Base-by-base conservation (phyloP, 139 green algal genomes). In the Ettlia oleoabundans region DNA sequence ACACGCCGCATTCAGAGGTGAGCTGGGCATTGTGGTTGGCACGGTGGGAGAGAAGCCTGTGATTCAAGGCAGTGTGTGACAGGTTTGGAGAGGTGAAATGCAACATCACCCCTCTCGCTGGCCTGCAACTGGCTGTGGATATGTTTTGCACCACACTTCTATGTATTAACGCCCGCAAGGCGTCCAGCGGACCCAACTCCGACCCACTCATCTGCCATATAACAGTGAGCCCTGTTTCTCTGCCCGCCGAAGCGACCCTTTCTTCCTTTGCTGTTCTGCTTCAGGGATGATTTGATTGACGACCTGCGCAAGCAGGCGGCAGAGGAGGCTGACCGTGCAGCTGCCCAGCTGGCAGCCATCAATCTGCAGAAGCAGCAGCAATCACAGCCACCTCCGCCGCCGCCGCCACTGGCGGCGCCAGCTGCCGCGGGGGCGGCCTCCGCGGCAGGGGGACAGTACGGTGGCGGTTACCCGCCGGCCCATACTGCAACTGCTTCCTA, bases 1-100 rank as follows among this genome's bases (percentile, higher is more conserved):
- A 95, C 93, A 3, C 86, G 93, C 52, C 58, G 78, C 33, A 88
- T 94, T 5, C 85, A 91, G 76, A 76, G 84, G 87, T 90, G 47
- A 21, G 78, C 3, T 32, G 3, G 10, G 40, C 22, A 26, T 4
- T 0, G 1, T 24, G 28, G 38, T 9, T 1, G 24, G 9, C 30
- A 18, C n/a, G n/a, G n/a, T n/a, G n/a, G n/a, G n/a, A n/a, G n/a
- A n/a, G n/a, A n/a, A n/a, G n/a, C n/a, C n/a, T n/a, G n/a, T n/a
- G n/a, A n/a, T n/a, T n/a, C n/a, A n/a, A n/a, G n/a, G n/a, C n/a
- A n/a, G n/a, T n/a, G n/a, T n/a, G n/a, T n/a, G n/a, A n/a, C n/a
- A n/a, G n/a, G n/a, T n/a, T n/a, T n/a, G n/a, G n/a, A n/a, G n/a
- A n/a, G n/a, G n/a, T n/a, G n/a, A n/a, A n/a, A n/a, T n/a, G n/a